phyloP scores from a whole-genome alignment of 1,284 basidiomycete genomes.

The Leucoagaricus sp. region DNA sequence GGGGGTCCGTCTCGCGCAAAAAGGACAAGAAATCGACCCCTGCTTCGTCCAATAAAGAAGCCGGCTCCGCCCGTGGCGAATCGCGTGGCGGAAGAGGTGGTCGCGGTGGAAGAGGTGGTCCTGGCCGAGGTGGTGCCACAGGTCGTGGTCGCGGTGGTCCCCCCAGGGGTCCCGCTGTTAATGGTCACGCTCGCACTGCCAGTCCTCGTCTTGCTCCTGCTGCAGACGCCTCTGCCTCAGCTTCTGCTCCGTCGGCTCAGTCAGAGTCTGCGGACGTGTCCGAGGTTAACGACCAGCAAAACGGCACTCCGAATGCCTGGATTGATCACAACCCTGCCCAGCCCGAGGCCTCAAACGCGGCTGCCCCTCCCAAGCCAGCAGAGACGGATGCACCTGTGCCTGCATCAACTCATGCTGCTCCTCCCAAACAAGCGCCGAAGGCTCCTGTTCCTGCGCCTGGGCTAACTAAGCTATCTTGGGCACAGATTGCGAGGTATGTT shows the following conservation, averaged over 20 bases:
- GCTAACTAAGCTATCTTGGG: constrained; percentile 68
- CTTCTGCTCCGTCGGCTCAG: constrained; percentile 21
- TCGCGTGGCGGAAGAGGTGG: constrained; percentile 67
- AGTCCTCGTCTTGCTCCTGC: constrained; percentile 28
- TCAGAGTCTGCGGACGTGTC: constrained; percentile 25
- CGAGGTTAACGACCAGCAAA: constrained; percentile 23
- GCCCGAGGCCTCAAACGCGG: constrained; percentile 26
- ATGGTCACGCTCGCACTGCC: constrained; percentile 43
- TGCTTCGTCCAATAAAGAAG: constrained; percentile 48
- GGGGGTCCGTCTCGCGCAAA: constrained; percentile 86
- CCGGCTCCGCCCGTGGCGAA: constrained; percentile 52
- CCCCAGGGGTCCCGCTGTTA: constrained; percentile 47
- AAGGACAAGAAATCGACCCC: constrained; percentile 74
- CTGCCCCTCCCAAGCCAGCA: constrained; percentile 26
- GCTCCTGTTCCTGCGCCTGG: constrained; percentile 29
- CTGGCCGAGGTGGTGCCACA: constrained; percentile 56
- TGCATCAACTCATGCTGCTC: constrained; percentile 21
- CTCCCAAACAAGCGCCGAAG: constrained; percentile 20
- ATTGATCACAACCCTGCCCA: constrained; percentile 30
- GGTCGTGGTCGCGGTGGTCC: constrained; percentile 52
- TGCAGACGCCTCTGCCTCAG: constrained; percentile 20
- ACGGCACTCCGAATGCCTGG: constrained; percentile 29
- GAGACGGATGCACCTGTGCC: constrained; percentile 36
- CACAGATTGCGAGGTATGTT: constrained; percentile 72
- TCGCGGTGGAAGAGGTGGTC: constrained; percentile 63